Evolutionary conservation across 1,284 basidiomycete species (phyloP), one percentile per base, ranked within the genome.

Genomic region (Ganoderma sinense): DNA sequence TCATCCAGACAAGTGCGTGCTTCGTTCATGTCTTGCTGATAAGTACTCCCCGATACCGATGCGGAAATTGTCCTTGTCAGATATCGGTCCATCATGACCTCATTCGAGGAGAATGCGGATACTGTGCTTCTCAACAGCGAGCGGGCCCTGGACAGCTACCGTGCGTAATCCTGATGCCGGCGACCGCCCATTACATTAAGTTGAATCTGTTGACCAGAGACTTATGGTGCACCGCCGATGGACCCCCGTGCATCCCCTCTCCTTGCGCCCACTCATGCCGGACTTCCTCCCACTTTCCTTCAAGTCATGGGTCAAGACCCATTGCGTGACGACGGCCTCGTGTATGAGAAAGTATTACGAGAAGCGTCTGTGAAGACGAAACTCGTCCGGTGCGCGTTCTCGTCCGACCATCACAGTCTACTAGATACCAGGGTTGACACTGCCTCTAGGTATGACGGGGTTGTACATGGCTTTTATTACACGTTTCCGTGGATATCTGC

Each of bases 251-350:
- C 72, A 36, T 70, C 71, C 4, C 69, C 74, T 16, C 64, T 77
- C 0, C 70, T 77, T 26, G 67, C 71, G 26, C 45, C 67, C 11
- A 70, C 70, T 0, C 72, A 73, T 53, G 60, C 26, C 4, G 74
- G 68, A 26, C 71, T 78, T 4, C 70, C 77, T 5, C 74, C 74
- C 2, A 65, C 73, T 16, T 76, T 69, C 71, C 41, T 78, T 4
- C 77, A 78, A 59, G 64, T 74, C 11, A 59, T 56, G 29, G 76
- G 70, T 8, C 56, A 67, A 29, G 76, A 78, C 51, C 71, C 73
- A 23, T 53, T 75, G 16, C 71, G 76, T 23, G 77, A 79, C 61
- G 76, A 78, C 41, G 75, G 72, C 4, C 31, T 74, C 16, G 55
- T 77, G 1, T 77, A 77, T 62, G 75, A 73, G 40, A 71, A 70